Base-by-base conservation (phyloP, 169 alveolate genomes). In the Perkinsus olseni region DNA sequence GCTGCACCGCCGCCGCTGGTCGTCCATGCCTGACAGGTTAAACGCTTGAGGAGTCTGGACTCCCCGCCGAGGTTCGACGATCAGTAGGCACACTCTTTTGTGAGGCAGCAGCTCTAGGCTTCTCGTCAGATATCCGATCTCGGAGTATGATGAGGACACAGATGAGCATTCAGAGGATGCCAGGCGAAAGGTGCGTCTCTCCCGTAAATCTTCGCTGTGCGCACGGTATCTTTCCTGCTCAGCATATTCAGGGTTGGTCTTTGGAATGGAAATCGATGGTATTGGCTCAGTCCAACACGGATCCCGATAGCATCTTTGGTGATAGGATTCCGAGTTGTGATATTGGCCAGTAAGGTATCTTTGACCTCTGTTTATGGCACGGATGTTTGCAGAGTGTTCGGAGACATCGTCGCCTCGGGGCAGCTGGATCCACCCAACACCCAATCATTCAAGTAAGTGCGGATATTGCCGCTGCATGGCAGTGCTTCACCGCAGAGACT, bases 161-260 rank as follows among this genome's bases (percentile, higher is more conserved):
- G 82, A 62, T 62, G 82, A 62, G 82, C 82, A 62, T 62, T 62
- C 82, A 62, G 82, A 62, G 31, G 82, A 62, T 62, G 82, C 82
- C 8, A 62, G 82, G 31, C 82, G 34, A 3, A 62, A 62, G 34
- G 82, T 24, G 17, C 37, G 82, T 0, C 37, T 3, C 50, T 6
- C 0, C 1, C 37, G 13, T 4, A 62, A 62, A 62, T 62, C 82
- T 62, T 62, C 82, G 34, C 82, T 21, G 82, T 62, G 82, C 82
- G 82, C 31, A 62, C 8, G 10, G 82, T 62, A 62, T 62, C 82
- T 62, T 62, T 4, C 6, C 62, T 45, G 62, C 17, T 17, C 31
- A 62, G 82, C 82, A 62, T 24, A 62, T 62, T 24, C 82, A 4
- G 10, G 82, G 31, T 0, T 62, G 82, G 82, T 62, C 82, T 62